Conservation (phyloP, 495 filamentous ascomycete genomes). For the Cairneyella variabilis region DNA sequence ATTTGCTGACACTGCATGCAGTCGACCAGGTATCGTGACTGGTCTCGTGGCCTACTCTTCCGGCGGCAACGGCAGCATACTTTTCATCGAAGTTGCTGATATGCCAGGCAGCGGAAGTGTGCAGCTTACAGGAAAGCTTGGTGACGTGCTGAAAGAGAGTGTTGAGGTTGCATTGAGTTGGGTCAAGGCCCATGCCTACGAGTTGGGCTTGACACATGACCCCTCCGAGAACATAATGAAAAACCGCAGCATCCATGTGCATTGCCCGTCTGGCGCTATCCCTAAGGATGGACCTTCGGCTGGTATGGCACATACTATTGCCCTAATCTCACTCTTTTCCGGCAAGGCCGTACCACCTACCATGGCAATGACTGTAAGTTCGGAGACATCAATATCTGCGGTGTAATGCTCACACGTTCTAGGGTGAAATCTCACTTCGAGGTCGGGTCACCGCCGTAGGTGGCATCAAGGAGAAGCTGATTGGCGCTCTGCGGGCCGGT, state of each 20-base stretch:
- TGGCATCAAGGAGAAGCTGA: constrained; percentile 98
- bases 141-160: constrained; percentile 94
- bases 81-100: constrained; percentile 97
- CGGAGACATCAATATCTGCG: background rate
- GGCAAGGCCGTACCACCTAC: constrained; percentile 86
- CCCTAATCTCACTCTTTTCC: constrained; percentile 85
- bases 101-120: constrained; percentile 93
- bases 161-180: constrained; percentile 91
- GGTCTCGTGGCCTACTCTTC: constrained; percentile 95
- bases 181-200: constrained; percentile 95
- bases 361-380: constrained; percentile 78
- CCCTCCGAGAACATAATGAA: constrained; percentile 94
- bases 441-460: constrained; percentile 86
- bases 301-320: constrained; percentile 90
- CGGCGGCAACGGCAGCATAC: constrained; percentile 89
- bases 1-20: constrained; percentile 24
- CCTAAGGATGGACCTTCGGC: constrained; percentile 77
- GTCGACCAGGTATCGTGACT: constrained; percentile 90
- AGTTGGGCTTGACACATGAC: constrained; percentile 76
- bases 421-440: constrained; percentile 83
- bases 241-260: constrained; percentile 89
- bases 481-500: constrained; percentile 87
- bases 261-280: constrained; percentile 92
- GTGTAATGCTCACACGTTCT: constrained; percentile 21
- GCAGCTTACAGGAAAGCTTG: constrained; percentile 97